These are phyloP conservation scores for Penicillium janthinellum DNA, from an alignment of 2,329 filamentous ascomycete species.

Conservation along the genomic window DNA sequence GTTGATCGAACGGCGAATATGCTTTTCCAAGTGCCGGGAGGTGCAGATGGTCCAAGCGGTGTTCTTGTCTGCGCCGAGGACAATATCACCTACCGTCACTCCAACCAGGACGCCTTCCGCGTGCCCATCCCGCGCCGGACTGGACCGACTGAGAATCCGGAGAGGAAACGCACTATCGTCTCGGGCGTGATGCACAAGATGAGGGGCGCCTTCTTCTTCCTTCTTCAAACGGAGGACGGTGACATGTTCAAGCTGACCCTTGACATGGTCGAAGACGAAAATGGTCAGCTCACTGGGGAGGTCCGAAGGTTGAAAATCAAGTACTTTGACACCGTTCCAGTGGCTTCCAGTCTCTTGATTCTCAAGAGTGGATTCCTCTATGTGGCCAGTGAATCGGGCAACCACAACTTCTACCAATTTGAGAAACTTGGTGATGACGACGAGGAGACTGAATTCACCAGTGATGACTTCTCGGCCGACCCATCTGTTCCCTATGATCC, in stretches of 20 bases:
- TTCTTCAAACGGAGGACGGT: slow-evolving; percentile 95
- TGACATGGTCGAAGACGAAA: slow-evolving; percentile 80
- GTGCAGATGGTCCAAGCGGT: slow-evolving; percentile 88
- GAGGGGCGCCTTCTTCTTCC: slow-evolving; percentile 94
- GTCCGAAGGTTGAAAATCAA: slow-evolving; percentile 87
- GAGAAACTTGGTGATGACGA: slow-evolving; percentile 96
- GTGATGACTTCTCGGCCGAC: slow-evolving; percentile 79
- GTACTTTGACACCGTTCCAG: slow-evolving; percentile 94
- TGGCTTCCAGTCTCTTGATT: slow-evolving; percentile 85
- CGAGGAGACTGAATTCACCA: slow-evolving; percentile 81
- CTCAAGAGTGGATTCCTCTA: slow-evolving; percentile 95
- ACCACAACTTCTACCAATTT: slow-evolving; percentile 95
- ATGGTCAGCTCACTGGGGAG: slow-evolving; percentile 76
- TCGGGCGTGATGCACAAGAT: slow-evolving; percentile 97
- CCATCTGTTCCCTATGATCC: slow-evolving; percentile 71
- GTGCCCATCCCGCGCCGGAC: slow-evolving; percentile 85
- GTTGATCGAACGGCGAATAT: slow-evolving; percentile 88
- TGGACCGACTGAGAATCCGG: slow-evolving; percentile 87
- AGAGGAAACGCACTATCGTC: slow-evolving; percentile 83
- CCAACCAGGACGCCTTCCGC: slow-evolving; percentile 85
- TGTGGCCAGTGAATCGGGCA: slow-evolving; percentile 86
- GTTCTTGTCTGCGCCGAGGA: slow-evolving; percentile 94
- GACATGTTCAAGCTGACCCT: slow-evolving; percentile 96
- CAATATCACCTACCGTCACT: slow-evolving; percentile 95
- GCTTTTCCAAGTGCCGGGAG: slow-evolving; percentile 93